Base-by-base conservation (phyloP, 306 rosid species). In the Fragaria nilgerrensis region DNA sequence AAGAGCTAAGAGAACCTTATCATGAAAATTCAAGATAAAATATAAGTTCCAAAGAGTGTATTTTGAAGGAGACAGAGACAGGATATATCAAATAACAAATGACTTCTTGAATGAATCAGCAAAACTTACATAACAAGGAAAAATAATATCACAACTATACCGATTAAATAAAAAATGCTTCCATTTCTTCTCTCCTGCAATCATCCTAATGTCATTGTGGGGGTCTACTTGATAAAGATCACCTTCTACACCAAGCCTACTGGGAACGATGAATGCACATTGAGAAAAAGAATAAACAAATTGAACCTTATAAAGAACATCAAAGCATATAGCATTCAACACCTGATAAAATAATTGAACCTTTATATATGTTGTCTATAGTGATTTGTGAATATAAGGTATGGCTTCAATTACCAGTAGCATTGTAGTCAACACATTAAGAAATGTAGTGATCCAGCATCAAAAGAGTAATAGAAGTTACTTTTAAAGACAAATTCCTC, bases 151-250 rank as follows among this genome's bases (percentile, higher is more conserved):
- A 61, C 90, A 92, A 32, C 65, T 44, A 63, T 85, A 82, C 34
- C 34, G 87, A 70, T 86, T 7, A 32, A 39, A 91, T 32, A 11
- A 93, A 88, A 82, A 91, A 87, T 53, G 82, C 90, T 86, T 93
- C 97, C 96, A 93, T 91, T 86, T 91, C 90, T 82, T 84, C 87
- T 80, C 97, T 92, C 34, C 89, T 91, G 78, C 96, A 88, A 81
- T 91, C 96, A 81, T 93, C 96, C 79, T 91, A 96, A 85, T 53
- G 96, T 93, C 72, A 85, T 85, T 5, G 64, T 79, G 13, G 34
- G 10, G 88, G 74, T 89, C 87, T 53, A 90, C 61, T 22, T 48
- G 75, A 29, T 44, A 49, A 14, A 32, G 91, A 78, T 91, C 93
- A 63, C 75, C 74, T 83, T 85, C 81, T 3, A 72, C 90, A 90